Conservation (phyloP, 2,329 filamentous ascomycete genomes). For the Anisogramma anomala region DNA sequence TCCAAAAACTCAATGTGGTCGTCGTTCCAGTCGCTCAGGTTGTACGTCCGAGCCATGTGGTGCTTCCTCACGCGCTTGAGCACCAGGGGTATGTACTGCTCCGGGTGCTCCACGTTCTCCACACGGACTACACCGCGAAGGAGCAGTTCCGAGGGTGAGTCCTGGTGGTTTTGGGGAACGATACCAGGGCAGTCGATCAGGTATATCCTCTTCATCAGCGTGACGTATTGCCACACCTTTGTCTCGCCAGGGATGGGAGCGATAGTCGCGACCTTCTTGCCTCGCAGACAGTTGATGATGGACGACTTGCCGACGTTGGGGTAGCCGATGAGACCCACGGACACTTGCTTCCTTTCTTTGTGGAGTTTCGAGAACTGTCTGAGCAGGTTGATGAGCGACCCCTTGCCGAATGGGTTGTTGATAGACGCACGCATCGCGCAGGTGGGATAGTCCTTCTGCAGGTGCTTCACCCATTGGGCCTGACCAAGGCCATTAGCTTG, state of each 20-base stretch:
- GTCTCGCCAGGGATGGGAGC: constrained; percentile 94
- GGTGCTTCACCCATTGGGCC: constrained; percentile 82
- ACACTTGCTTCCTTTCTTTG: constrained; percentile 85
- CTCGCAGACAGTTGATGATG: constrained; percentile 90
- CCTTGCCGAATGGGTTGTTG: constrained; percentile 94
- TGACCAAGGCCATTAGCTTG: constrained; percentile 32
- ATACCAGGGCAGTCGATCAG: constrained; percentile 96
- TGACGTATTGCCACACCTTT: constrained; percentile 89
- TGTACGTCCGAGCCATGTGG: constrained; percentile 88
- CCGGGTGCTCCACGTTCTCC: constrained; percentile 91
- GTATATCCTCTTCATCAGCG: constrained; percentile 73
- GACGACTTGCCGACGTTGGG: constrained; percentile 94
- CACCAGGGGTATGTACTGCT: constrained; percentile 85
- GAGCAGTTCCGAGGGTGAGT: constrained; percentile 78
- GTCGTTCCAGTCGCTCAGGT: constrained; percentile 66
- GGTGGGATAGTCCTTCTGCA: constrained; percentile 87
- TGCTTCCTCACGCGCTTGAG: constrained; percentile 69
- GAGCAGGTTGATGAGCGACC: constrained; percentile 80
- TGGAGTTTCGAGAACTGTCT: constrained; percentile 88
- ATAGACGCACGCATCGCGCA: constrained; percentile 90
- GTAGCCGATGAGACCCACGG: constrained; percentile 72
- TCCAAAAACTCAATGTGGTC: constrained; percentile 77
- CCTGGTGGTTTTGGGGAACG: constrained; percentile 75
- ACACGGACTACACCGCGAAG: constrained; percentile 85
- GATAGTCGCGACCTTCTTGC: constrained; percentile 87